phyloP scores from a whole-genome alignment of 148 eudicot genomes.

The Rhododendron ovatum region DNA sequence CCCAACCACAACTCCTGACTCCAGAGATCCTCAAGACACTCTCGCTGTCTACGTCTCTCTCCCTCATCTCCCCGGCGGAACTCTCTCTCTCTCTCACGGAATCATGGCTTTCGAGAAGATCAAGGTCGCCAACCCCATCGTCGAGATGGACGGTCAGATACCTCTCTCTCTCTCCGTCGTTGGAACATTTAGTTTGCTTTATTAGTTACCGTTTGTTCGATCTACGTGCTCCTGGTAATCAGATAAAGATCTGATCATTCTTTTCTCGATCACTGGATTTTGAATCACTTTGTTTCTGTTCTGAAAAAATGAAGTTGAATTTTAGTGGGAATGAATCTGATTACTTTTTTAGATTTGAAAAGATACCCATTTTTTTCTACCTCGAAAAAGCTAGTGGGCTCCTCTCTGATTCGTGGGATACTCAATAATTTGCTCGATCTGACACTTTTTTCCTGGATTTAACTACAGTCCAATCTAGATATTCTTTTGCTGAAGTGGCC shows the following conservation, averaged over 20 bases:
- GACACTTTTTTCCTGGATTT: neutral
- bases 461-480: neutral
- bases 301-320: neutral
- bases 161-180: neutral
- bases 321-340: neutral
- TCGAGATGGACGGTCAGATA: slow-evolving; percentile 83
- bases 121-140: slow-evolving; percentile 85
- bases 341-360: neutral
- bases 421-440: neutral
- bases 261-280: neutral
- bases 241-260: slow-evolving; percentile 3
- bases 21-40: neutral
- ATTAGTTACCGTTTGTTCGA: neutral
- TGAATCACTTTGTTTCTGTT: neutral
- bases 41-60: neutral
- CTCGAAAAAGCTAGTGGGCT: neutral
- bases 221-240: neutral
- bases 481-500: neutral
- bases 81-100: neutral
- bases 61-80: neutral
- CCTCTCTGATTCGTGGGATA: slow-evolving; percentile 1
- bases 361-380: neutral
- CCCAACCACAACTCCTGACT: neutral
- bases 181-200: neutral
- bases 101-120: slow-evolving; percentile 37